Conservation (phyloP, 2,329 filamentous ascomycete genomes). For the Acarospora socialis region DNA sequence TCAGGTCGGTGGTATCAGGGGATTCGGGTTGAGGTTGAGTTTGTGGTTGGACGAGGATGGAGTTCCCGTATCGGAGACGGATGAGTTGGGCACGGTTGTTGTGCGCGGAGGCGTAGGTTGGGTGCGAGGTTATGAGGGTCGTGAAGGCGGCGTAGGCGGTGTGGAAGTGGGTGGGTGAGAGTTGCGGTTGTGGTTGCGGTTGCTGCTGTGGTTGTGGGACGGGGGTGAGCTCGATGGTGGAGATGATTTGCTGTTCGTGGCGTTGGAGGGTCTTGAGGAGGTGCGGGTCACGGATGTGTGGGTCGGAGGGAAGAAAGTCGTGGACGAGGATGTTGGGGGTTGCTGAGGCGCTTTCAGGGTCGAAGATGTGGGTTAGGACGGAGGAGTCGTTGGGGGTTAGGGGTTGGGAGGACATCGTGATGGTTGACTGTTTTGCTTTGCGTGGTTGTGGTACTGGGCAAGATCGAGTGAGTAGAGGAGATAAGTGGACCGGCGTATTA, state of each 20-base stretch:
- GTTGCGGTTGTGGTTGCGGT: neutral
- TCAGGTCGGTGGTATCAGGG: neutral
- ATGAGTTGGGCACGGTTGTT: constrained; percentile 62
- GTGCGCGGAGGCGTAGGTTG: constrained; percentile 55
- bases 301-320: constrained; percentile 33
- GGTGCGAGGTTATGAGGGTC: constrained; percentile 41
- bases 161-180: constrained; percentile 4
- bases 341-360: constrained; percentile 50
- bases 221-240: constrained; percentile 43
- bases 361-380: constrained; percentile 52
- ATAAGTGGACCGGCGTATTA: too few species aligned
- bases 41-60: constrained; percentile 37
- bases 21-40: too few species aligned
- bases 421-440: too few species aligned
- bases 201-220: too few species aligned
- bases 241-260: constrained; percentile 40
- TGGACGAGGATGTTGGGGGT: constrained; percentile 41
- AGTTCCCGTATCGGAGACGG: constrained; percentile 48
- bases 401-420: too few species aligned
- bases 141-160: constrained; percentile 34
- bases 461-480: too few species aligned
- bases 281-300: constrained; percentile 37
- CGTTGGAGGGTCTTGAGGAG: constrained; percentile 39
- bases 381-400: constrained; percentile 46
- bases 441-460: too few species aligned